Conservation (phyloP, 192 early-diverging fungal species). For the Backusella liffmaniae region DNA sequence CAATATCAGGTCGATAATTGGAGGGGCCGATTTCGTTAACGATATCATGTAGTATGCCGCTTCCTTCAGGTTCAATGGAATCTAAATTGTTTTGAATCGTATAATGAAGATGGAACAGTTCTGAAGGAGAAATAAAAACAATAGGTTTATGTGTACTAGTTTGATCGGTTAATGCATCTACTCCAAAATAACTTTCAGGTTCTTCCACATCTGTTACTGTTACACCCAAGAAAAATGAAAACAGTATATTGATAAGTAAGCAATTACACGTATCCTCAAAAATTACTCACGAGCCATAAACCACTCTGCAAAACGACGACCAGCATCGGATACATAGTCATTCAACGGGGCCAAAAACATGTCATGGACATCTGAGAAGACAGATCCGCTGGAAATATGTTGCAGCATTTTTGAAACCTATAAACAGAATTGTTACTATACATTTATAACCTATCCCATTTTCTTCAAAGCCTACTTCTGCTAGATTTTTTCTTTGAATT, state of each 20-base stretch:
- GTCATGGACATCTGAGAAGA: slow-evolving; percentile 5
- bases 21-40: slow-evolving; percentile 69
- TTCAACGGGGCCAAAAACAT: slow-evolving; percentile 14
- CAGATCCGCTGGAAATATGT: slow-evolving; percentile 66
- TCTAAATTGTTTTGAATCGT: slow-evolving; percentile 80
- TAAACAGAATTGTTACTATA: not conserved
- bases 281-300: slow-evolving; percentile 58
- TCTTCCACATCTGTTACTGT: slow-evolving; percentile 78
- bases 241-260: not conserved
- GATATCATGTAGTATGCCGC: slow-evolving; percentile 67
- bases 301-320: slow-evolving; percentile 78
- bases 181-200: slow-evolving; percentile 86
- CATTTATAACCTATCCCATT: not conserved
- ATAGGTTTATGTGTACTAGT: slow-evolving; percentile 78
- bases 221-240: not conserved
- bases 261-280: too few species aligned
- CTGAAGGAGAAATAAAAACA: slow-evolving; percentile 87
- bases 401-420: slow-evolving; percentile 86
- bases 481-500: slow-evolving; percentile 94
- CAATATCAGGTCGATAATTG: slow-evolving; percentile 36
- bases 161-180: slow-evolving; percentile 87
- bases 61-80: slow-evolving; percentile 62
- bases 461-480: slow-evolving; percentile 52
- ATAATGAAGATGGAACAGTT: slow-evolving; percentile 90
- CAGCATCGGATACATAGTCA: slow-evolving; percentile 46